Evolutionary conservation across 2,329 filamentous ascomycete species (phyloP).

Genomic region (Seiridium unicorne): DNA sequence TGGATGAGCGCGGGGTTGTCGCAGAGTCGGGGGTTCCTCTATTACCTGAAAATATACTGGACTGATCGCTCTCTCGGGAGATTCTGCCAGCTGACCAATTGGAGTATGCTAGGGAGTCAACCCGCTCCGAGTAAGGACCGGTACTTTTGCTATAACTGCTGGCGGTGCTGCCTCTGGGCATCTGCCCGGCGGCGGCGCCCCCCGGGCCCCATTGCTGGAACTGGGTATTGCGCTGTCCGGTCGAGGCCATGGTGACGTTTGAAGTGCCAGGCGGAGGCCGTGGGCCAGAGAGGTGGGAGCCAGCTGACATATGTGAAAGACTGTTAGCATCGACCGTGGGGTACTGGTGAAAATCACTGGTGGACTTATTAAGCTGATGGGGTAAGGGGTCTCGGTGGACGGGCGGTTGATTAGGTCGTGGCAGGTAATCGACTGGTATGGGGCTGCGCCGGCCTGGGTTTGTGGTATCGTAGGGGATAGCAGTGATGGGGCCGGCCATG

Average conservation of each 20-base stretch:
- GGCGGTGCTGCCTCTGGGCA: conserved; percentile 50
- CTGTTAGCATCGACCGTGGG: conserved; percentile 64
- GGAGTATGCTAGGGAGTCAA: conserved; percentile 48
- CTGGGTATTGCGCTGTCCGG: conserved; percentile 65
- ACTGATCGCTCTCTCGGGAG: conserved; percentile 43
- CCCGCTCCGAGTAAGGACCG: conserved; percentile 56
- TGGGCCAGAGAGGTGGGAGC: conserved; percentile 58
- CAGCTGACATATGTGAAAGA: conserved; percentile 41
- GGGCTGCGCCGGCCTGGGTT: conserved; percentile 66
- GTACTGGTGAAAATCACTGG: conserved; percentile 85
- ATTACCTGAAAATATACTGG: conserved; percentile 58
- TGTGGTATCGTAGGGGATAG: conserved; percentile 80
- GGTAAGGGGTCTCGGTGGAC: conserved; percentile 71
- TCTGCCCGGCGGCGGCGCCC: conserved; percentile 7
- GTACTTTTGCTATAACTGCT: conserved; percentile 48
- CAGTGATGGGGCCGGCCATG: conserved; percentile 79
- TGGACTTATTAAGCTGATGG: conserved; percentile 78
- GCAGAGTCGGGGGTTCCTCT: conserved; percentile 39
- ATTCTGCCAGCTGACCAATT: conserved; percentile 17
- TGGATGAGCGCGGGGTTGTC: conserved; percentile 44
- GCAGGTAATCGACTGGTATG: conserved; percentile 70
- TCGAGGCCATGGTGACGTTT: conserved; percentile 70
- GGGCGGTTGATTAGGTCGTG: conserved; percentile 62
- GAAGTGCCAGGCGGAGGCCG: conserved; percentile 55
- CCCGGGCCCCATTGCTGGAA: conserved; percentile 73